These are phyloP conservation scores for Leccinum truebloodii DNA, from an alignment of 768 basidiomycete species.

Conservation along the genomic window DNA sequence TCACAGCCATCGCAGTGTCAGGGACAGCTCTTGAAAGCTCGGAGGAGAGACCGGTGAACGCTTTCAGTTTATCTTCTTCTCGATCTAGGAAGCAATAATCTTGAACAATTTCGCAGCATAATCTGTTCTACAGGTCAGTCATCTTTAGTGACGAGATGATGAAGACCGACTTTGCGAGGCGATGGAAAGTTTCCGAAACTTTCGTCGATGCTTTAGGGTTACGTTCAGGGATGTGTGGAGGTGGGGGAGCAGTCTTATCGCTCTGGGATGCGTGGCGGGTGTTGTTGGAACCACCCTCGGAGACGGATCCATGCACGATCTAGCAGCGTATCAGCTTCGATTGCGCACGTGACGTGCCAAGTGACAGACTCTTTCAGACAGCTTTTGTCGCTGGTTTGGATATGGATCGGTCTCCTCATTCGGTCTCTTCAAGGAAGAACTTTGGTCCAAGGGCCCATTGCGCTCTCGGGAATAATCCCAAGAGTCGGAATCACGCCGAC, in stretches of 20 bases:
- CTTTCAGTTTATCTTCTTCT: constrained; percentile 49
- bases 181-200: constrained; percentile 37
- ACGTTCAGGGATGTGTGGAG: constrained; percentile 3
- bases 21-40: constrained; percentile 47
- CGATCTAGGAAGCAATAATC: constrained; percentile 42
- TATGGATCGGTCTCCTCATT: constrained; percentile 27
- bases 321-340: constrained; percentile 17
- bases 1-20: constrained; percentile 42
- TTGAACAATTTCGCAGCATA: constrained; percentile 47
- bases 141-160: constrained; percentile 8
- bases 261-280: constrained; percentile 6
- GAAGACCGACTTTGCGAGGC: constrained; percentile 37
- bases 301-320: constrained; percentile 14
- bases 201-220: constrained; percentile 10
- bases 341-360: not conserved
- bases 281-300: constrained; percentile 8
- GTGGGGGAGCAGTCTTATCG: constrained; percentile 6
- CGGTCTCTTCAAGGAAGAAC: constrained; percentile 26
- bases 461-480: constrained; percentile 25
- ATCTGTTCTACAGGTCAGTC: constrained; percentile 32
- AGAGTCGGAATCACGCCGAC: constrained; percentile 27
- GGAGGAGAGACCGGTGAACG: constrained; percentile 50
- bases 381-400: constrained; percentile 29
- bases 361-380: constrained; percentile 30
- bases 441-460: constrained; percentile 15